Evolutionary conservation across 495 filamentous ascomycete genomes (phyloP).

Genomic region (Penicillium paradoxum): DNA sequence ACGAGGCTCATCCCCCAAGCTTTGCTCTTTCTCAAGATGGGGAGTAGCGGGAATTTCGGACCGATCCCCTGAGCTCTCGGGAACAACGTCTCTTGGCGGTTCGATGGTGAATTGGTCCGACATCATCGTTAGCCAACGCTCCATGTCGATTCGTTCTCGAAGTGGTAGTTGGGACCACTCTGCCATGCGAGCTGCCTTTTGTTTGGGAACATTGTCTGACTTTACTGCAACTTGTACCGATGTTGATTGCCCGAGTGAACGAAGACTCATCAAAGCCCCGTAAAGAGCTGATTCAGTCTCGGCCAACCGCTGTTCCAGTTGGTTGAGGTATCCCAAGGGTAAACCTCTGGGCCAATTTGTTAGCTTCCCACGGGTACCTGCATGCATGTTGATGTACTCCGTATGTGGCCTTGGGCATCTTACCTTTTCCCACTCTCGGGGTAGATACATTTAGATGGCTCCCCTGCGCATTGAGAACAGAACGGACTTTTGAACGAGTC

Average conservation of each 20-base stretch:
- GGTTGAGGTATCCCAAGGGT: constrained; percentile 27
- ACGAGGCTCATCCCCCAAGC: not conserved
- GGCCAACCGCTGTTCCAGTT: constrained; percentile 26
- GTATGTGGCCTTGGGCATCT: not conserved
- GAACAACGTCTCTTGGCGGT: not conserved
- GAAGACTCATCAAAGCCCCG: constrained; percentile 22
- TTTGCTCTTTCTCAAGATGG: not conserved
- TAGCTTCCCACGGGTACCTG: not conserved
- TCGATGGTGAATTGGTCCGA: constrained; percentile 17
- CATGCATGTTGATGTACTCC: not conserved
- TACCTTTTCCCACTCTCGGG: constrained; percentile 30
- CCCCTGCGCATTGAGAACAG: constrained; percentile 26
- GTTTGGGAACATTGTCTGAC: constrained; percentile 11
- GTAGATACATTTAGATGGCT: constrained; percentile 26
- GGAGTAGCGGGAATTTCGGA: constrained; percentile 5
- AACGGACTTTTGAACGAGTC: constrained; percentile 6
- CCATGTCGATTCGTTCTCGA: constrained; percentile 17
- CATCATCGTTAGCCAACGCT: constrained; percentile 17
- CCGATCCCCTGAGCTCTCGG: not conserved
- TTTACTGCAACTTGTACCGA: constrained; percentile 12
- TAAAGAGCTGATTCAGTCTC: constrained; percentile 29
- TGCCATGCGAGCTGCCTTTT: constrained; percentile 25
- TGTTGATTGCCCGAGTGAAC: constrained; percentile 8
- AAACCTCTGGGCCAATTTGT: constrained; percentile 16
- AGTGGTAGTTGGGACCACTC: constrained; percentile 27